A percentile compares a stretch with the other conserved stretches of the same genome.
Conservation (phyloP, 2,329 filamentous ascomycete species). For the Ophiostoma quercus region DNA sequence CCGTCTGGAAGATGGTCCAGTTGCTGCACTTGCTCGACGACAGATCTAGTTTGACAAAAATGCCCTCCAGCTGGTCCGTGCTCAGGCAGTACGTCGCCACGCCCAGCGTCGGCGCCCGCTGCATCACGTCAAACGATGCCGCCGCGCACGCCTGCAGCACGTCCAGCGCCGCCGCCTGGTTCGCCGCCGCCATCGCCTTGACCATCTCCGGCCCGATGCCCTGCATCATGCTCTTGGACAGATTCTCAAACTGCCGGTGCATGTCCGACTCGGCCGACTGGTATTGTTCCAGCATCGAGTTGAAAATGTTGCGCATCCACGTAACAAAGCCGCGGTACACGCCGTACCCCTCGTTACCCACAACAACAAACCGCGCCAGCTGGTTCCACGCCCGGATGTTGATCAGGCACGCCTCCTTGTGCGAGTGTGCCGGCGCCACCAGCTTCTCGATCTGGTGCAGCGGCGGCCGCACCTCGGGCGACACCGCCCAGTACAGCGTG, state of each 20-base stretch:
- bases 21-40: constrained; percentile 40
- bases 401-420: constrained; percentile 62
- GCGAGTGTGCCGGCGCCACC: constrained; percentile 54
- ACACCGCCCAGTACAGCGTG: constrained; percentile 61
- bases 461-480: constrained; percentile 49
- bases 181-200: constrained; percentile 46
- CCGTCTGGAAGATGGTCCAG: constrained; percentile 44
- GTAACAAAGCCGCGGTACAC: constrained; percentile 47
- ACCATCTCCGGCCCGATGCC: constrained; percentile 43
- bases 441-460: constrained; percentile 54
- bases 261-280: constrained; percentile 52
- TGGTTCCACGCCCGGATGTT: constrained; percentile 60
- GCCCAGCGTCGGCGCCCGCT: constrained; percentile 42
- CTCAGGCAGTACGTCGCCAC: constrained; percentile 48
- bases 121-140: constrained; percentile 49
- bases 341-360: constrained; percentile 39
- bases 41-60: constrained; percentile 47
- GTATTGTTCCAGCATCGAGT: constrained; percentile 54
- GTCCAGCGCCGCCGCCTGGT: constrained; percentile 51
- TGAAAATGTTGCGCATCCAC: constrained; percentile 56
- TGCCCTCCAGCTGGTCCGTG: constrained; percentile 46
- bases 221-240: constrained; percentile 44
- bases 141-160: constrained; percentile 46
- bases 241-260: constrained; percentile 48
- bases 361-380: constrained; percentile 54